Evolutionary conservation across 768 basidiomycete genomes (phyloP), one percentile per base, ranked within the genome.

Genomic region (Chlorophyllum brunneum): DNA sequence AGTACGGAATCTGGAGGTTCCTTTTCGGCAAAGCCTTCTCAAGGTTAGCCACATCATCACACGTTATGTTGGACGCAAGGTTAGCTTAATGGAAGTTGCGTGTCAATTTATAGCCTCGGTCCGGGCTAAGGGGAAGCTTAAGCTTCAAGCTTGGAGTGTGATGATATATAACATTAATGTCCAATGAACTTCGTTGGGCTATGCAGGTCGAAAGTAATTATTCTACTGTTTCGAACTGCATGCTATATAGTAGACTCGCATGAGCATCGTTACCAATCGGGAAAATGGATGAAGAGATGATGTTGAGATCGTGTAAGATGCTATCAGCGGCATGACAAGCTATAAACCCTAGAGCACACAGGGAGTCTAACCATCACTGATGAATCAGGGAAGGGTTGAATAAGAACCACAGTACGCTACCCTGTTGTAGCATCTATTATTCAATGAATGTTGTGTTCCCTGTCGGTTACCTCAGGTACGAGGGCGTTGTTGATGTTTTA

Each of bases 1-100:
- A 16, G 26, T 50, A 50, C 40, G 40, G 41, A 33, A 39, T 39
- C 41, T 50, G 38, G 48, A 23, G 16, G 48, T 11, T 27, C n/a
- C 51, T 18, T 46, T 45, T 52, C 15, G 51, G 51, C n/a, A 45
- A 22, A 27, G 43, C 16, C 20, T 53, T 53, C 51, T 53, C 51
- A 27, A 46, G 51, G 27, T 29, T 36, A 53, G 51, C 41, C 42
- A 52, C 43, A 45, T 51, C 49, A 51, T 48, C 34, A 26, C 18
- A n/a, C 23, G 38, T 48, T 26, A 48, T 42, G 49, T 41, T 36
- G 49, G 49, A 26, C n/a, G 36, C 34, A 43, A 41, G 49, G 49
- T n/a, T 30, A 37, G 23, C 40, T 44, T 37, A 36, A 33, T 44
- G 36, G 27, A 30, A 40, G 51, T 53, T 18, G 33, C 42, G 34